Percentiles rank a stretch among this genome's conserved stretches.
Evolutionary conservation across 345 rosid genomes (phyloP).

Genomic region (Eucalyptus guilfoylei): DNA sequence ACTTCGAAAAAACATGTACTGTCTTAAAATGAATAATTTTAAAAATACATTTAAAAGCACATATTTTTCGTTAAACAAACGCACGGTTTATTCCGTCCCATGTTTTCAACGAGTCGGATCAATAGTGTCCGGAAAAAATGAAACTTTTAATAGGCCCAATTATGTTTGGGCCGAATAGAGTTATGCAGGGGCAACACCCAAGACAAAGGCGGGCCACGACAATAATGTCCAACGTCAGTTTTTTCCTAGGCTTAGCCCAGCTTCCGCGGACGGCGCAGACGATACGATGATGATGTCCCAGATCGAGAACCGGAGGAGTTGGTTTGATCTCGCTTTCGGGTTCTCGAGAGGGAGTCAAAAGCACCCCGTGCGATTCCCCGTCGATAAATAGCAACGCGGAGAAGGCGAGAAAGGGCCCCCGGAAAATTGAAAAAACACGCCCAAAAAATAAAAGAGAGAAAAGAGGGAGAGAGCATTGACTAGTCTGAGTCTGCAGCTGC

Average conservation of each 20-base stretch:
- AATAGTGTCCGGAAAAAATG: neutral
- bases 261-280: neutral
- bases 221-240: neutral
- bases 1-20: neutral
- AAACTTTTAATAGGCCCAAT: neutral
- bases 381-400: neutral
- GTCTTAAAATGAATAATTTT: neutral
- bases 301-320: neutral
- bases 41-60: neutral
- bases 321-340: too few species aligned
- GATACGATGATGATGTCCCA: neutral
- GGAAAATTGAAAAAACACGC: neutral
- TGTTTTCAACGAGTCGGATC: neutral
- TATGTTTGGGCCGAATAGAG: neutral
- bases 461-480: neutral
- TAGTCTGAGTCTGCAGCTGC: neutral
- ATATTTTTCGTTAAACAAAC: neutral
- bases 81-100: neutral
- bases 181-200: neutral
- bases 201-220: neutral
- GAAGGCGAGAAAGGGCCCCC: neutral
- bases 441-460: neutral
- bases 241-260: neutral
- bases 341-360: neutral
- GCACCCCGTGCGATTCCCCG: neutral